A percentile compares a stretch with the other conserved stretches of the same genome.
phyloP scores from a whole-genome alignment of 768 basidiomycete genomes.

The Trichaptum fuscoviolaceum region DNA sequence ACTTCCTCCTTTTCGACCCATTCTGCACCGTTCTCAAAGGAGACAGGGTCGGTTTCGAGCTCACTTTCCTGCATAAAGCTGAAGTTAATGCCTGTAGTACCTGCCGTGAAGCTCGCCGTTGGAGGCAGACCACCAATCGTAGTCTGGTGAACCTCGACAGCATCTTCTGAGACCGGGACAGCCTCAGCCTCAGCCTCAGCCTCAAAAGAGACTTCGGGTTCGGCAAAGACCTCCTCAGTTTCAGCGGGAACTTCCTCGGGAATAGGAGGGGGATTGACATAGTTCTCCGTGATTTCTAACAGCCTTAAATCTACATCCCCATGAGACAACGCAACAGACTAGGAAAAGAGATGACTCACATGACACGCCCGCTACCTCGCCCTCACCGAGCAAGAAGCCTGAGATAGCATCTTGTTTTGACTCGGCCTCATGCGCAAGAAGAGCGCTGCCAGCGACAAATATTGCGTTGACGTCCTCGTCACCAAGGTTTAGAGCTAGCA shows the following conservation, averaged over 20 bases:
- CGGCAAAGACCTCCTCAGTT: slow-evolving; percentile 21
- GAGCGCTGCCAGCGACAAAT: slow-evolving; percentile 43
- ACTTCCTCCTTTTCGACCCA: slow-evolving; percentile 50
- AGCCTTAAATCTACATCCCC: slow-evolving; percentile 49
- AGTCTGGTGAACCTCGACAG: slow-evolving; percentile 7
- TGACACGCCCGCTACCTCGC: slow-evolving; percentile 55
- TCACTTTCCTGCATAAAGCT: slow-evolving; percentile 83
- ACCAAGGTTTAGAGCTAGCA: slow-evolving; percentile 37
- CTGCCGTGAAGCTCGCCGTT: slow-evolving; percentile 27
- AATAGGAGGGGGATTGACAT: slow-evolving; percentile 45
- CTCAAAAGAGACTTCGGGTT: slow-evolving; percentile 21
- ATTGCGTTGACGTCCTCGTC: slow-evolving; percentile 52
- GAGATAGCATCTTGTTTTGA: slow-evolving; percentile 45
- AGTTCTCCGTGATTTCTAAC: slow-evolving; percentile 48
- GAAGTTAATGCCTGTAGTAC: slow-evolving; percentile 47
- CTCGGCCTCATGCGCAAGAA: slow-evolving; percentile 52
- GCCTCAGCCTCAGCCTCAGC: slow-evolving; percentile 6
- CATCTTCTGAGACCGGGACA: slow-evolving; percentile 9
- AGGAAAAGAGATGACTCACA: slow-evolving; percentile 39
- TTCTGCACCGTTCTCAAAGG: slow-evolving; percentile 49
- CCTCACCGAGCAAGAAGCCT: slow-evolving; percentile 51
- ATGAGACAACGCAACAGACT: not conserved
- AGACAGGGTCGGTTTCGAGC: slow-evolving; percentile 42
- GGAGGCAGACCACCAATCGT: slow-evolving; percentile 35
- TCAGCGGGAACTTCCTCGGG: slow-evolving; percentile 25